Percentiles rank a stretch among this genome's conserved stretches.
phyloP scores from a whole-genome alignment of 2,329 filamentous ascomycete genomes.

The Diaporthe batatas region DNA sequence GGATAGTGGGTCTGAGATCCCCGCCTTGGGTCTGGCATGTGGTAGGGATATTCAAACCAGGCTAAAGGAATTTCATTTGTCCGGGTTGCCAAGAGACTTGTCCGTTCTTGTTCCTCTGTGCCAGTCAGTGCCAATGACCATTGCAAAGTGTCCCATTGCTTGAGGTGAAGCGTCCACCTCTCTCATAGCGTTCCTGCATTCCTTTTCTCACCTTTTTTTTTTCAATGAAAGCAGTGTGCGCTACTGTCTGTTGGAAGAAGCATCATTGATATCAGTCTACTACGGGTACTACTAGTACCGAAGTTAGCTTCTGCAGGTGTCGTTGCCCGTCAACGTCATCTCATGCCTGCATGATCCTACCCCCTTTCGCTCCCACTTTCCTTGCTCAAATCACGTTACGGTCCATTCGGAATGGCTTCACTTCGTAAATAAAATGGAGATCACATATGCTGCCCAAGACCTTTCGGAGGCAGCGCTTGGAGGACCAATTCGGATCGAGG shows the following conservation, averaged over 20 bases:
- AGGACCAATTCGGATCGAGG: slow-evolving; percentile 49
- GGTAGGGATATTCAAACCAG: neutral
- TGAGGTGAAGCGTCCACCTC: neutral
- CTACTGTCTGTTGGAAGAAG: neutral
- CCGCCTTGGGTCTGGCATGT: neutral
- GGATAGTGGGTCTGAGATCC: neutral
- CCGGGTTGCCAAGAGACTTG: neutral
- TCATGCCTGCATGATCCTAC: neutral
- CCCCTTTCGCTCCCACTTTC: neutral
- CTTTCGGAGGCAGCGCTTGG: slow-evolving; percentile 53
- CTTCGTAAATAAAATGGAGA: neutral
- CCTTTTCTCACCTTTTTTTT: neutral
- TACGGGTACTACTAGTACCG: too few relatives aligned
- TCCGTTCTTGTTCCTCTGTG: neutral
- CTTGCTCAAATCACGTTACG: neutral
- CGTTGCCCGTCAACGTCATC: neutral
- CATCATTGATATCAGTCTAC: neutral
- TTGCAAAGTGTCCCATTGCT: neutral
- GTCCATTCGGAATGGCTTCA: neutral
- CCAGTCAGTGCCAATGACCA: neutral
- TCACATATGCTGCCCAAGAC: slow-evolving; percentile 48
- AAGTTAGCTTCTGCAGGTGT: neutral
- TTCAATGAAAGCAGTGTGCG: neutral
- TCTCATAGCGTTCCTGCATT: neutral
- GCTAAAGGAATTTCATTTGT: slow-evolving; percentile 10